phyloP scores from a whole-genome alignment of 768 basidiomycete species.

The Dendrothele bispora region DNA sequence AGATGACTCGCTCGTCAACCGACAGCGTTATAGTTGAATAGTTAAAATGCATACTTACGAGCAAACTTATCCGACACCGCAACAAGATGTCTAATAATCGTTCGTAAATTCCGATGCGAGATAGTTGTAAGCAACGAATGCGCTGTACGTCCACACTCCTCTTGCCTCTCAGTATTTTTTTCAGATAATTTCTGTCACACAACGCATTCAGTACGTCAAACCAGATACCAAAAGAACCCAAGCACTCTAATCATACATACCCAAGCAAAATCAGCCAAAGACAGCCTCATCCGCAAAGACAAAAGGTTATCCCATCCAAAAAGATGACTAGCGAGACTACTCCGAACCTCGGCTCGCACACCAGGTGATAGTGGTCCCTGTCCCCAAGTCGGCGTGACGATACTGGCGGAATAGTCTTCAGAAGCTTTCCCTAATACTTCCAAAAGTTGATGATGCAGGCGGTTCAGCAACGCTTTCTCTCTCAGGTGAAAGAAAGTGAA shows the following conservation, averaged over 20 bases:
- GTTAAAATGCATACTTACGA: slow-evolving; percentile 33
- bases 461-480: slow-evolving; percentile 31
- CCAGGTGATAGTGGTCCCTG: slow-evolving; percentile 30
- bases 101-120: slow-evolving; percentile 52
- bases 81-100: slow-evolving; percentile 55
- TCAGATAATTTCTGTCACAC: slow-evolving; percentile 45
- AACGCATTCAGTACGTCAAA: not conserved
- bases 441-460: slow-evolving; percentile 44
- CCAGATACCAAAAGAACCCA: not conserved
- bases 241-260: slow-evolving; percentile 31
- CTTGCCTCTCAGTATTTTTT: slow-evolving; percentile 35
- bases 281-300: slow-evolving; percentile 55
- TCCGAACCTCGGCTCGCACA: slow-evolving; percentile 44
- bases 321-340: slow-evolving; percentile 53
- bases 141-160: slow-evolving; percentile 52
- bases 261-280: slow-evolving; percentile 51
- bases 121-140: slow-evolving; percentile 49
- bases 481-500: slow-evolving; percentile 49
- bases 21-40: not conserved
- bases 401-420: slow-evolving; percentile 33
- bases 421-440: slow-evolving; percentile 35
- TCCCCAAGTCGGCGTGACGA: slow-evolving; percentile 27
- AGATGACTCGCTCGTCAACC: not conserved
- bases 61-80: slow-evolving; percentile 44
- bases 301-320: slow-evolving; percentile 61